Evolutionary conservation across 2,329 filamentous ascomycete species (phyloP).

Genomic region (Fusarium verticillioides): DNA sequence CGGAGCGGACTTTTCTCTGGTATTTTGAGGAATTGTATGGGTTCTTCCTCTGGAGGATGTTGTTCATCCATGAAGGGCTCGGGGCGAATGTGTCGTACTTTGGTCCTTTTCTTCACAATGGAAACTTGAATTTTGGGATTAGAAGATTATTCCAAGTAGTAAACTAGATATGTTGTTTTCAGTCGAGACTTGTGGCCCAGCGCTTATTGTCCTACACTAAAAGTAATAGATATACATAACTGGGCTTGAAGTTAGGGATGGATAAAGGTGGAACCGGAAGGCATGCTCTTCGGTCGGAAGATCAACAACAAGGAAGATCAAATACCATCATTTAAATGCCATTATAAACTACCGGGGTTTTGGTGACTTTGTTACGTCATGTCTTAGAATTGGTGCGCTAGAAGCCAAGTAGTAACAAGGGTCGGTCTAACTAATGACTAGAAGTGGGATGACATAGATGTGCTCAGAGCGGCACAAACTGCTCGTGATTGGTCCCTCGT

Average conservation of each 20-base stretch:
- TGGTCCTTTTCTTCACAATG: background rate
- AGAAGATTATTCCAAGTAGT: background rate
- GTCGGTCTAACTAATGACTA: background rate
- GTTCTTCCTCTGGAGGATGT: background rate
- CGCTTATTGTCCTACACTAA: too few species aligned
- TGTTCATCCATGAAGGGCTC: background rate
- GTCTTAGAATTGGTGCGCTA: background rate
- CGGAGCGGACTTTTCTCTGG: background rate
- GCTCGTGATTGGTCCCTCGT: background rate
- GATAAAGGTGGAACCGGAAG: background rate
- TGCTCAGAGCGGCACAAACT: background rate
- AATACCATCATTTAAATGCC: background rate
- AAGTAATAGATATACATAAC: background rate
- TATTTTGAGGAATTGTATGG: background rate
- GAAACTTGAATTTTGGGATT: background rate
- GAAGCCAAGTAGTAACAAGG: background rate
- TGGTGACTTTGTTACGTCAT: background rate
- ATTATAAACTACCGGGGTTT: background rate
- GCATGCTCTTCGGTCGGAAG: background rate
- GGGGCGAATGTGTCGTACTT: background rate
- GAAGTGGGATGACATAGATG: background rate
- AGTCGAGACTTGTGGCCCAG: background rate
- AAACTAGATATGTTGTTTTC: too few species aligned
- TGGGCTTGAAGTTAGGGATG: background rate
- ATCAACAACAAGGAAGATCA: background rate